Evolutionary conservation across 2,329 filamentous ascomycete species (phyloP).

Genomic region (Blastomyces silverae): DNA sequence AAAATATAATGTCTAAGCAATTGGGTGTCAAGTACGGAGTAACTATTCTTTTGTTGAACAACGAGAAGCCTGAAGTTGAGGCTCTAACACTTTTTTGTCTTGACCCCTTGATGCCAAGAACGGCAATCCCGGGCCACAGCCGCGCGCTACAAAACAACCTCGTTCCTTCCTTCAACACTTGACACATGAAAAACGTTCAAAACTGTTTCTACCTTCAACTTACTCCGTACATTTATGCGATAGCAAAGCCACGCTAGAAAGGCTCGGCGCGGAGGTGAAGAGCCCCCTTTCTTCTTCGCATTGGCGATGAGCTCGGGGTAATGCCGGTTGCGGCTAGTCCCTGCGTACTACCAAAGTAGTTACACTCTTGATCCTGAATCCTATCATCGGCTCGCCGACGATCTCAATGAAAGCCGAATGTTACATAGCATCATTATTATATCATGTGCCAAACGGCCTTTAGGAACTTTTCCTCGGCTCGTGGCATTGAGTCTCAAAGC

Average conservation of each 20-base stretch:
- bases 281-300: not conserved
- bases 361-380: not conserved
- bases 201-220: not conserved
- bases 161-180: not conserved
- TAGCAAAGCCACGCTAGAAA: not conserved
- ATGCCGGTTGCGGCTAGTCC: no score
- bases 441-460: not conserved
- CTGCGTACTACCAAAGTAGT: not conserved
- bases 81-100: not conserved
- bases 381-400: not conserved
- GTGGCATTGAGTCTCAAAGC: not conserved
- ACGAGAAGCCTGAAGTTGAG: no score
- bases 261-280: no score
- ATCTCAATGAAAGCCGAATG: not conserved
- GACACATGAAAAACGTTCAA: not conserved
- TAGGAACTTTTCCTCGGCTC: no score
- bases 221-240: not conserved
- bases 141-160: not conserved
- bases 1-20: not conserved
- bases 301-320: not conserved
- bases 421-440: not conserved
- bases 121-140: no score
- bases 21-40: not conserved
- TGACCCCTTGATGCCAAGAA: not conserved
- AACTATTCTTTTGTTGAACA: not conserved